Percentiles rank a stretch among this genome's conserved stretches.
Conservation (phyloP, 345 rosid genomes). For the Excoecaria agallocha region DNA sequence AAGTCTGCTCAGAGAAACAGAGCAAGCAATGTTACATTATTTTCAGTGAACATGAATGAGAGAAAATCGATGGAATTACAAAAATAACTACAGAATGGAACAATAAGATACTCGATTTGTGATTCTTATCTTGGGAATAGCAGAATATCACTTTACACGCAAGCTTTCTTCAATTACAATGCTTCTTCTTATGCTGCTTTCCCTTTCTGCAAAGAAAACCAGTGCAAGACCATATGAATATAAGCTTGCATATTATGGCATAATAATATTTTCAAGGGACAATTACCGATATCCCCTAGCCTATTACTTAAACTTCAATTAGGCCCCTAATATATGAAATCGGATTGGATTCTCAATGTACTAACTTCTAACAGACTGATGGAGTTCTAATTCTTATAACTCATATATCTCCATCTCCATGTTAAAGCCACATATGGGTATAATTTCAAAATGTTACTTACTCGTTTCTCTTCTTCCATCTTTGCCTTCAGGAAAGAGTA, state of each 20-base stretch:
- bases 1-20: slow-evolving; percentile 12
- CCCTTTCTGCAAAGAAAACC: slow-evolving; percentile 43
- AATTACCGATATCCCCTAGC: no score
- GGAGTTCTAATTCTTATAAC: no score
- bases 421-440: not conserved
- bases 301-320: no score
- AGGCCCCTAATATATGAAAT: no score
- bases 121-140: slow-evolving; percentile 22
- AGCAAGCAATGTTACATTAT: slow-evolving; percentile 35
- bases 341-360: no score
- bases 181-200: slow-evolving; percentile 46
- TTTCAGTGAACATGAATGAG: slow-evolving; percentile 27
- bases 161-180: slow-evolving; percentile 12
- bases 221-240: not conserved
- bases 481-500: slow-evolving; percentile 88
- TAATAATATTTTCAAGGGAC: no score
- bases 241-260: no score
- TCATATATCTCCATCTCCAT: no score
- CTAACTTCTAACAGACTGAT: no score
- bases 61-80: slow-evolving; percentile 24
- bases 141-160: slow-evolving; percentile 29
- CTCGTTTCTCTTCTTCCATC: slow-evolving; percentile 90
- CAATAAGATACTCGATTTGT: slow-evolving; percentile 9
- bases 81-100: slow-evolving; percentile 29
- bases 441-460: slow-evolving; percentile 29